Conservation (phyloP, 805 yeast genomes). For the Metschnikowia picachoensis region DNA sequence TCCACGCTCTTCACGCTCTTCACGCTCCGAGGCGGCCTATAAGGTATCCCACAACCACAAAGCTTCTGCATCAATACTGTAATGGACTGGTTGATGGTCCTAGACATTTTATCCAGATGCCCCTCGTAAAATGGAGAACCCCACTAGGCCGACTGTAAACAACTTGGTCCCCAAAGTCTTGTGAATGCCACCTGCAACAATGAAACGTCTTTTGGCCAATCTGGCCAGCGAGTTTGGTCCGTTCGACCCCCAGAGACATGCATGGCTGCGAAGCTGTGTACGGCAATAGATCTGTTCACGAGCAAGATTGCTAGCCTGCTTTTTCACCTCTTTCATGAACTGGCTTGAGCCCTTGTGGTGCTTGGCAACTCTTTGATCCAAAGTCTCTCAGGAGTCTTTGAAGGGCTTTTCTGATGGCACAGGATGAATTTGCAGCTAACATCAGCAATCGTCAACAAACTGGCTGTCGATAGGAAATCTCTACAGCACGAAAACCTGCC, state of each 20-base stretch:
- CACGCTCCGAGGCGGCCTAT: not conserved
- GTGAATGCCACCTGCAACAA: conserved; percentile 88
- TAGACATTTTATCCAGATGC: conserved; percentile 33
- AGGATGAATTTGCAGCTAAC: no score
- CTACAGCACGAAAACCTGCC: no score
- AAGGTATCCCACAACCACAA: not conserved
- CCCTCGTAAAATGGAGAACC: conserved; percentile 55
- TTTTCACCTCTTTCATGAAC: conserved; percentile 57
- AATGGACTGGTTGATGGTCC: conserved; percentile 30
- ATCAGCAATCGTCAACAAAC: no score
- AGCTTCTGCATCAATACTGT: conserved; percentile 23
- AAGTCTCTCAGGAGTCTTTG: no score
- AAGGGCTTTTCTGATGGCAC: no score
- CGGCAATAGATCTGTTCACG: conserved; percentile 55
- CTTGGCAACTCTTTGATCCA: conserved; percentile 53
- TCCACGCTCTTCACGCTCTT: no score
- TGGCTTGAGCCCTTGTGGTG: conserved; percentile 60
- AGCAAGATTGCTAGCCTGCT: conserved; percentile 70
- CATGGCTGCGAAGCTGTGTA: conserved; percentile 82
- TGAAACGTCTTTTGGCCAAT: conserved; percentile 61
- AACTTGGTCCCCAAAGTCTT: conserved; percentile 74
- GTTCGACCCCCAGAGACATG: conserved; percentile 73
- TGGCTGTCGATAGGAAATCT: no score
- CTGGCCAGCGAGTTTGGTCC: conserved; percentile 62
- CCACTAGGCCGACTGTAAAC: conserved; percentile 97